Evolutionary conservation across 495 filamentous ascomycete species (phyloP), one percentile per base, ranked within the genome.

Genomic region (Hypoxylon fragiforme): DNA sequence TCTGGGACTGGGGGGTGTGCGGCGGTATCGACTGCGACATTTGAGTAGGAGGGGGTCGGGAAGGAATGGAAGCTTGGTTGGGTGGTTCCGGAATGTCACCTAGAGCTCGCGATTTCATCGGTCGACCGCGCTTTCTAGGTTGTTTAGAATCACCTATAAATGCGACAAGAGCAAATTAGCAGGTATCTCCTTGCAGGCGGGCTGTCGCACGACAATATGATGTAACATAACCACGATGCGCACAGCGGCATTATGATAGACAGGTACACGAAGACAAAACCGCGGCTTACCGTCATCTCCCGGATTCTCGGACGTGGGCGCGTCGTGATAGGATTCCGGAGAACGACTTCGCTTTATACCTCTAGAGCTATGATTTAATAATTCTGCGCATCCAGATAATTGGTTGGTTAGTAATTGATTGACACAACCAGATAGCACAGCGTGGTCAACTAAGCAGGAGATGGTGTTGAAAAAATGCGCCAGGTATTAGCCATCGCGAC

Each of bases 291-390:
- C 86, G 78, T 91, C 90, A 76, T 95, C 90, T 72, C 84, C 81
- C 56, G 72, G 81, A 58, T 80, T 79, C 63, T 81, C 82, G 67
- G 81, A 79, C 55, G 70, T 61, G 57, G 73, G 70, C 57, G 75
- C 70, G 67, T 88, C 85, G 65, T 81, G 83, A 67, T 86, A 85
- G 60, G 71, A 77, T 60, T 95, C 89, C 62, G 91, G 92, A 44
- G 94, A 96, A 50, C 91, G 90, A 82, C 89, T 94, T 73, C 94
- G 85, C 78, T 97, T 98, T 67, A 90, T 71, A 55, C 91, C 91
- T 69, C 94, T 86, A 58, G 90, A 60, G 15, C 57, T 44, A 37
- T 68, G 54, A 45, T 66, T 71, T 13, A 67, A 39, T 31, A 76
- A 50, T 58, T 77, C 76, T 79, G 60, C 39, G 38, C 31, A 57